These are phyloP conservation scores for Tephrocybe sp. DNA, from an alignment of 768 basidiomycete species.

Conservation along the genomic window DNA sequence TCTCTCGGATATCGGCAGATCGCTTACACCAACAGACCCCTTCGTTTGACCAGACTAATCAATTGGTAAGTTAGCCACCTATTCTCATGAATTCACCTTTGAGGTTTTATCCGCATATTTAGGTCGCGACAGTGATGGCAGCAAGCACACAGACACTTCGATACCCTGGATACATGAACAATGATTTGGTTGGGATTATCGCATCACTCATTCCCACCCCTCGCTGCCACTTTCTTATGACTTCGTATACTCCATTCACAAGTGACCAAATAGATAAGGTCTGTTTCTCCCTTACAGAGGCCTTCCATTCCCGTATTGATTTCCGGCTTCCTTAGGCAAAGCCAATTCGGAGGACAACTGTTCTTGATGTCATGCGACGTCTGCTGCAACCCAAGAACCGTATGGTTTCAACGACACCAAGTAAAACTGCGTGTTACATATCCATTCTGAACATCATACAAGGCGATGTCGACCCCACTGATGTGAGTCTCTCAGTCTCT, in stretches of 20 bases:
- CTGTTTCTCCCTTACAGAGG: neutral
- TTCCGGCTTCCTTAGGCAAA: conserved; percentile 64
- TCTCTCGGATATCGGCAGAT: conserved; percentile 91
- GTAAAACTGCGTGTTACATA: conserved; percentile 93
- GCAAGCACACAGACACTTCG: conserved; percentile 96
- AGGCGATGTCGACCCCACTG: conserved; percentile 97
- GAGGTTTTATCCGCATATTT: neutral
- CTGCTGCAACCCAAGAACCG: conserved; percentile 97
- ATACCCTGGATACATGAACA: conserved; percentile 99
- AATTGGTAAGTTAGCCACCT: conserved; percentile 55
- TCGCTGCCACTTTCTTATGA: conserved; percentile 97
- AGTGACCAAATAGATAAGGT: conserved; percentile 97
- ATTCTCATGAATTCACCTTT: neutral
- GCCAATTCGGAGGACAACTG: conserved; percentile 93
- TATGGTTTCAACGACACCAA: conserved; percentile 93
- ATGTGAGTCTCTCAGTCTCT: conserved; percentile 49
- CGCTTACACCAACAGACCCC: conserved; percentile 85
- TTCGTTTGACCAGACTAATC: conserved; percentile 90
- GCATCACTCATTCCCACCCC: conserved; percentile 97
- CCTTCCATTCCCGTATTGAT: neutral
- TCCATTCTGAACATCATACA: conserved; percentile 98
- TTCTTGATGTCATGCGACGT: conserved; percentile 97
- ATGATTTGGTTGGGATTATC: conserved; percentile 95
- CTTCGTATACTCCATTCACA: conserved; percentile 97
- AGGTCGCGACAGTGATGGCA: conserved; percentile 98